Conservation (phyloP, 768 basidiomycete genomes). For the Lepiota brunneoincarnata region DNA sequence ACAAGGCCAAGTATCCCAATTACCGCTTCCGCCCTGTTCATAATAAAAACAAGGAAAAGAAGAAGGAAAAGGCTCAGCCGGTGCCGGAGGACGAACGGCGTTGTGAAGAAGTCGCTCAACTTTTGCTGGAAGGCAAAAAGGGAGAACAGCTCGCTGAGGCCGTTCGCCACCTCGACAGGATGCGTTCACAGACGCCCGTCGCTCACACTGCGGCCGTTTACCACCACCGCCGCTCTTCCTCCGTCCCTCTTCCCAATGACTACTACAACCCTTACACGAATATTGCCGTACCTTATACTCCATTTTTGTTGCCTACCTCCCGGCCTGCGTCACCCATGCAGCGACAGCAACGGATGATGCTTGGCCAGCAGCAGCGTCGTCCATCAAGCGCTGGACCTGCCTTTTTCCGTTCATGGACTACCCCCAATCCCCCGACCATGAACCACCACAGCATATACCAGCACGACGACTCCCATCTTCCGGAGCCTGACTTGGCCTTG, state of each 20-base stretch:
- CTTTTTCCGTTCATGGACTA: constrained; percentile 12
- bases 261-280: constrained; percentile 18
- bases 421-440: constrained; percentile 1
- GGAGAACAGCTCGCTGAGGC: constrained; percentile 65
- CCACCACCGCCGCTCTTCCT: constrained; percentile 55
- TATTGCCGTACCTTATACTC: constrained; percentile 42
- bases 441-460: constrained; percentile 6
- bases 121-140: constrained; percentile 68
- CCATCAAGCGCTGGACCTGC: constrained; percentile 15
- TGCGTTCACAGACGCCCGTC: constrained; percentile 17
- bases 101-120: constrained; percentile 64
- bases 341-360: constrained; percentile 14
- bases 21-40: constrained; percentile 58
- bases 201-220: constrained; percentile 22
- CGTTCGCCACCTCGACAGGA: constrained; percentile 49
- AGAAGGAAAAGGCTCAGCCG: constrained; percentile 33
- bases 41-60: constrained; percentile 44
- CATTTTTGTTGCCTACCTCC: constrained; percentile 36
- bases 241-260: constrained; percentile 56
- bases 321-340: constrained; percentile 7
- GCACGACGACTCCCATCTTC: constrained; percentile 12
- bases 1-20: constrained; percentile 66
- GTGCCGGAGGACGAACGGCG: constrained; percentile 59
- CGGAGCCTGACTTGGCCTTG: constrained; percentile 15
- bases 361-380: constrained; percentile 13